Base-by-base conservation (phyloP, 208 protist genomes). In the Angomonas ambiguus region DNA sequence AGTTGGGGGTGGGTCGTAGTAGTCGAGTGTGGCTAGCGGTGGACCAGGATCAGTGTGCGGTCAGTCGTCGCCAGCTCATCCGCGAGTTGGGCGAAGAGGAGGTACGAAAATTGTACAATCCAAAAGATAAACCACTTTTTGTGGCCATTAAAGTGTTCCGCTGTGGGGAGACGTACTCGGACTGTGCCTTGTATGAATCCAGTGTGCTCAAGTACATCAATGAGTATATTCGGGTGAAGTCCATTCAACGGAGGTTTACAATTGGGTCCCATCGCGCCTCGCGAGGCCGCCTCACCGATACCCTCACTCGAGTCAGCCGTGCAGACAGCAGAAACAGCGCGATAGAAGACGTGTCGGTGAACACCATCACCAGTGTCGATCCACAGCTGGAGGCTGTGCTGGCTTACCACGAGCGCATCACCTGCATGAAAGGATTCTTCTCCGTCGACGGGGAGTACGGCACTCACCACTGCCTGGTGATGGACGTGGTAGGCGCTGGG, bases 401-500 rank as follows among this genome's bases (percentile, higher is more conserved):
- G 6, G 8, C 16, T 30, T 41, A 32, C 16, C 53, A 56, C 59
- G 13, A 48, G 28, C 72, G 62, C 28, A 38, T 88, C 11, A 67
- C 72, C 3, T 72, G 35, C 41, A 70, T 91, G 41, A 69, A 67
- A 28, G 79, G 77, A 51, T 45, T 62, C 55, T 93, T 93, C 67
- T 74, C 51, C 10, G 77, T 89, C 35, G 55, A 75, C 25, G 87
- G 87, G 8, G 41, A 35, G 30, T 73, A 80, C 64, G 87, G 87
- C 61, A 77, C 62, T 16, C 87, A 99, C 68, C 72, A 96, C 18
- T 96, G 91, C 67, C 90, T 98, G 69, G 94, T 97, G 8, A 97
- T 98, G 76, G 89, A 98, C 72, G 72, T 97, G 0, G 67, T 98
- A 10, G 97, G 96, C n/a, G 58, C 79, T 13, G 97, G 96, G 59